These are phyloP conservation scores for Kingdonia uniflora DNA, from an alignment of 164 flowering plant species.

Conservation along the genomic window DNA sequence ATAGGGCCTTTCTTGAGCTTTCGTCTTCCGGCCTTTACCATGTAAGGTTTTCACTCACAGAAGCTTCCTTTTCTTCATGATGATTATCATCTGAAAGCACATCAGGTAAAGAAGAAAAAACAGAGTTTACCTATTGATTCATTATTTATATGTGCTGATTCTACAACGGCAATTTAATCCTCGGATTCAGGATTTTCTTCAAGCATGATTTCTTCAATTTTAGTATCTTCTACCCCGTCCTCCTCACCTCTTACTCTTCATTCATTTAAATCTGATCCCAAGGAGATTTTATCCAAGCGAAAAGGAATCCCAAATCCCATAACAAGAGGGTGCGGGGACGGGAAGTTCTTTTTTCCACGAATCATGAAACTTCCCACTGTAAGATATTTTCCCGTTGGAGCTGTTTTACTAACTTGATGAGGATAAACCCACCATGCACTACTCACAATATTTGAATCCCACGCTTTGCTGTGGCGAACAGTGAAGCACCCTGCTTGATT, in stretches of 20 bases:
- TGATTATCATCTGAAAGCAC: constrained; percentile 21
- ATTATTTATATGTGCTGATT: constrained; percentile 4
- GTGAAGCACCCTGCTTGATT: too few relatives aligned
- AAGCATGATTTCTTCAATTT: too few relatives aligned
- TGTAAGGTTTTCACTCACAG: constrained; percentile 55
- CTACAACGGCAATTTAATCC: constrained; percentile 24
- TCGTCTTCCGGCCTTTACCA: constrained; percentile 86
- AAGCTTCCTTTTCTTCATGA: constrained; percentile 29
- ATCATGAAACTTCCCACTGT: constrained; percentile 99
- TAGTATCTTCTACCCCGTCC: constrained; percentile 39
- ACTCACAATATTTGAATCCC: constrained; percentile 96
- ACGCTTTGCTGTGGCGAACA: constrained; percentile 68
- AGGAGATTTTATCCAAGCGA: constrained; percentile 93
- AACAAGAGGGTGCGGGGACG: constrained; percentile 95
- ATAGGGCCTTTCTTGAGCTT: constrained; percentile 71
- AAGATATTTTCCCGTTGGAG: constrained; percentile 97
- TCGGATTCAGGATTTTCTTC: constrained; percentile 44
- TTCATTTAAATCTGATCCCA: constrained; percentile 93
- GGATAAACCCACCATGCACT: constrained; percentile 99
- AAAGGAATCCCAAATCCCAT: constrained; percentile 95
- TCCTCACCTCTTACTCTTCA: constrained; percentile 95
- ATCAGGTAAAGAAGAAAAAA: constrained; percentile 23
- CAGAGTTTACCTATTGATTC: constrained; percentile 22
- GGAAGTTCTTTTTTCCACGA: constrained; percentile 93
- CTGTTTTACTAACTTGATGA: constrained; percentile 97